phyloP scores from a whole-genome alignment of 2,329 filamentous ascomycete species.

The Neocucurbitaria cava region DNA sequence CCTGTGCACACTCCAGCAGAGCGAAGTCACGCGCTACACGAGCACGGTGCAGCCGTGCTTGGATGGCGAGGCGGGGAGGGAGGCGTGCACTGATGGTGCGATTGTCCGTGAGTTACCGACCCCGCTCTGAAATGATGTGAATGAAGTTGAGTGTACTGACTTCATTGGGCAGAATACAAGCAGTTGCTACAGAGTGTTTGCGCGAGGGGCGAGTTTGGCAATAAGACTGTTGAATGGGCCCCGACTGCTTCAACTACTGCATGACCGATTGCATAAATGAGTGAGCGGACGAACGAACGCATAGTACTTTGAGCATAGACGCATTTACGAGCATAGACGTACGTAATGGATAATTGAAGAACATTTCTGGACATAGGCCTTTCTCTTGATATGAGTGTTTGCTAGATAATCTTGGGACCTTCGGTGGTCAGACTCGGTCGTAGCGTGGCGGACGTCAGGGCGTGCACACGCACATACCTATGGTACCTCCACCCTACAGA shows the following conservation, averaged over 20 bases:
- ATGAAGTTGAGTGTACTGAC: constrained; percentile 8
- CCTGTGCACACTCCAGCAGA: constrained; percentile 25
- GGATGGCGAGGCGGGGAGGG: constrained; percentile 14
- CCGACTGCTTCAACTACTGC: too few species aligned
- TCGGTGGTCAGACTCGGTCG: too few species aligned
- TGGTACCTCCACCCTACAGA: too few species aligned
- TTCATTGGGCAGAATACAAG: constrained; percentile 22
- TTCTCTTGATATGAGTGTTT: not conserved
- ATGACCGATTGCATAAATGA: too few species aligned
- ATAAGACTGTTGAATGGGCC: constrained; percentile 13
- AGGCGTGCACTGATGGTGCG: constrained; percentile 22
- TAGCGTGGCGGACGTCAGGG: not conserved
- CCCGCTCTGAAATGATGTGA: not conserved
- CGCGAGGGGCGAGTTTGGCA: constrained; percentile 10
- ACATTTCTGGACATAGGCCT: not conserved
- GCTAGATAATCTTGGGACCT: not conserved
- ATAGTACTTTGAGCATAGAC: not conserved
- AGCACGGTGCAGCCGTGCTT: constrained; percentile 25
- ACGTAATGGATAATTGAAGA: constrained; percentile 14
- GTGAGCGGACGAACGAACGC: not conserved
- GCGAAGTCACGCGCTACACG: constrained; percentile 21
- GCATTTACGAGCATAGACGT: not conserved
- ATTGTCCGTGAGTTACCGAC: constrained; percentile 16
- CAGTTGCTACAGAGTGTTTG: constrained; percentile 17
- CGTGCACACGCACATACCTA: too few species aligned